These are phyloP conservation scores for Fraxinus angustifolia DNA, from an alignment of 305 asterid genomes.

Conservation along the genomic window DNA sequence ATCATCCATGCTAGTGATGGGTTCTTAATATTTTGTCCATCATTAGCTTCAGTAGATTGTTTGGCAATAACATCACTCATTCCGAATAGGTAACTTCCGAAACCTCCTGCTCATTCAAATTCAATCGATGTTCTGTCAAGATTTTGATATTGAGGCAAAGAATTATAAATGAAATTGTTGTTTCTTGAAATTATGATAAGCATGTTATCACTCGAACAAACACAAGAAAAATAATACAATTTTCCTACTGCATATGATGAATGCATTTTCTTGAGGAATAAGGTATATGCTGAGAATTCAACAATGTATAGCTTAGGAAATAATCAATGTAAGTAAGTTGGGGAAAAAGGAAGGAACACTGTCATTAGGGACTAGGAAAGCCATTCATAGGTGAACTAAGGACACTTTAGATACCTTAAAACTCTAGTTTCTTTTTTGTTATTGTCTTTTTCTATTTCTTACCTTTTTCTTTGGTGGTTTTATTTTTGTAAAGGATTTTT, in stretches of 20 bases:
- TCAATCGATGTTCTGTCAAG: background rate
- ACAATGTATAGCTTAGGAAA: background rate
- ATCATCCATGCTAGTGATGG: conserved; percentile 77
- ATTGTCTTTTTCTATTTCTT: background rate
- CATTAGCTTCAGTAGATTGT: conserved; percentile 59
- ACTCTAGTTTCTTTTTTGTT: background rate
- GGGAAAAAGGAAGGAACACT: background rate
- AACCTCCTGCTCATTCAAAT: conserved; percentile 67
- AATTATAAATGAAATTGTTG: background rate
- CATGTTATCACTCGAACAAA: background rate
- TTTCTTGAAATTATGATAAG: background rate
- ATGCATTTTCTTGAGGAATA: background rate
- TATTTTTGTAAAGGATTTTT: no score
- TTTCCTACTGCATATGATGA: background rate
- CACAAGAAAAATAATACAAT: background rate
- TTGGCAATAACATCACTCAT: conserved; percentile 80
- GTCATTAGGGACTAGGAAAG: background rate
- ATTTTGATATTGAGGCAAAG: background rate
- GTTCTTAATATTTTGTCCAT: conserved; percentile 50
- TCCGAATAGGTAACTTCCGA: conserved; percentile 90
- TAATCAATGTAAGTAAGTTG: background rate
- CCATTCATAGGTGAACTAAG: background rate
- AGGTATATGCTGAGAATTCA: background rate
- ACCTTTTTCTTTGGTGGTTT: no score
- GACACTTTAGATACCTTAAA: background rate